Evolutionary conservation across 331 rosid genomes (phyloP).

Genomic region (Spiraea crenata): DNA sequence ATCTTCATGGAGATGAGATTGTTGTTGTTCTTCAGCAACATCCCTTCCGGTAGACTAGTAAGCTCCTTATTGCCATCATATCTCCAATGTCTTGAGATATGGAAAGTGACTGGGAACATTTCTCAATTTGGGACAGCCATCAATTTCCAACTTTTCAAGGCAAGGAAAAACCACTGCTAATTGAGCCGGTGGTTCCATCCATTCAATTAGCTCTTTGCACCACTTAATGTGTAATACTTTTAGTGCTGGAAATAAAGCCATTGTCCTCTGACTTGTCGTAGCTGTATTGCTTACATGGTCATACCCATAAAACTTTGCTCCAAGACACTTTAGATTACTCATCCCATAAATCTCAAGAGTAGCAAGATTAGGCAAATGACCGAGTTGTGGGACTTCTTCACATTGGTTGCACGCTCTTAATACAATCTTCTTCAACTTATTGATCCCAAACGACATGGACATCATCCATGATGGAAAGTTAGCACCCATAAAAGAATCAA

Average conservation of each 20-base stretch:
- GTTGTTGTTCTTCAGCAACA: not conserved
- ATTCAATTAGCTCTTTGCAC: not conserved
- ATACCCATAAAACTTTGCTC: not conserved
- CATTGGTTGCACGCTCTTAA: too few relatives aligned
- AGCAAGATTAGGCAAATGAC: too few relatives aligned
- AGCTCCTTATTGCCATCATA: accelerated
- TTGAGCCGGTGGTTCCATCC: not conserved
- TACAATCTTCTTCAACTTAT: too few relatives aligned
- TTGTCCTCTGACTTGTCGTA: not conserved
- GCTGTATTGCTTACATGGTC: not conserved
- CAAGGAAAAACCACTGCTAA: not conserved
- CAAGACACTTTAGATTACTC: too few relatives aligned
- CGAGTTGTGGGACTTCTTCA: too few relatives aligned
- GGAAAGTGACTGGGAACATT: conserved; percentile 3
- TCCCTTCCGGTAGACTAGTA: not conserved
- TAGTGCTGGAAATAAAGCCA: not conserved
- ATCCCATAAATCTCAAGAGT: too few relatives aligned
- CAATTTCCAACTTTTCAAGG: not conserved
- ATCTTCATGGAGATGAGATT: not conserved
- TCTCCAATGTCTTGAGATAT: not conserved
- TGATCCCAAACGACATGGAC: too few relatives aligned
- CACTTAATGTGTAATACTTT: not conserved
- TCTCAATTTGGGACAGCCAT: accelerated
- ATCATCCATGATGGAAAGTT: too few relatives aligned
- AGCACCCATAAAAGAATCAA: too few relatives aligned